Evolutionary conservation across 805 yeast genomes (phyloP), one percentile per base, ranked within the genome.

Genomic region (Candida fluviatilis): DNA sequence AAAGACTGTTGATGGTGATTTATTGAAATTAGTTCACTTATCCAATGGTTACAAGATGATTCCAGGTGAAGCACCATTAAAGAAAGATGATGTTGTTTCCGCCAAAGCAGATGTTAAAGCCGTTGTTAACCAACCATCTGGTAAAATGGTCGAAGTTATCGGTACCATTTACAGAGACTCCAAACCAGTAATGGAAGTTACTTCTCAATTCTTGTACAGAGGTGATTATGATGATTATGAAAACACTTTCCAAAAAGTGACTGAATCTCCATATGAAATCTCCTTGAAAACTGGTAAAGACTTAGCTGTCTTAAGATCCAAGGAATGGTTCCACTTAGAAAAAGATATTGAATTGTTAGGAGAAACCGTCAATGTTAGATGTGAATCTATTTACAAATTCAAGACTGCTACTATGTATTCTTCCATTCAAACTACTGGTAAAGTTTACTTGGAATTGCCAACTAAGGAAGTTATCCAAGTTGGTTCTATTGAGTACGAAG

Each of bases 291-390:
- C 91, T 35, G 73, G 86, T 33, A 89, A 87, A 73, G 98, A 93
- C 57, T 82, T 89, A 52, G 96, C 99, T 36, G 88, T 93, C 42
- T 76, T 93, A 64, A 78, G 79, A 57, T 87, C 98, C 18, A 93
- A 93, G 75, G 98, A 93, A 69, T 93, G 99, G 99, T 91, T 95
- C 80, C 88, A 87, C 57, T 74, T 86, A 52, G 84, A 81, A 47
- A 70, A 73, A 53, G 78, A 75, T 34, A 68, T 79, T 50, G 89
- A 86, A 46, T 71, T 93, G 54, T 72, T 86, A 52, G 78, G 81
- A 57, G 79, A 89, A 71, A 80, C 84, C 34, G 74, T 93, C 60
- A 86, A 88, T 31, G 91, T 93, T 76, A 82, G 96, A 67, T 82
- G 88, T 53, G 82, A 84, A 58, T 85, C 98, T 26, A 79, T 82